phyloP scores from a whole-genome alignment of 164 flowering plant species.

The Macadamia integrifolia region DNA sequence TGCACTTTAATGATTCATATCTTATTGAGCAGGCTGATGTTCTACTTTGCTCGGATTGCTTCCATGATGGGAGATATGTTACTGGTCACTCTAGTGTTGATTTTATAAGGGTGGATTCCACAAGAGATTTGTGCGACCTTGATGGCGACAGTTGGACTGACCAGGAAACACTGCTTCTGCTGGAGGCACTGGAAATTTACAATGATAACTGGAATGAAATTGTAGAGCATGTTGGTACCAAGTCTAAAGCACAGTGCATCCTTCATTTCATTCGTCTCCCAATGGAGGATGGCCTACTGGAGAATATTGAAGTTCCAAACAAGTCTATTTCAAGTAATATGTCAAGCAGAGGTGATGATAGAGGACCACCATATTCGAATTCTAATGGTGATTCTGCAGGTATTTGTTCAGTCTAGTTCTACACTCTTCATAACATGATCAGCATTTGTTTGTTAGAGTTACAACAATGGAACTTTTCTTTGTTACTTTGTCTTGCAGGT shows the following conservation, averaged over 20 bases:
- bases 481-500: constrained; percentile 21
- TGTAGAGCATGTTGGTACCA: constrained; percentile 94
- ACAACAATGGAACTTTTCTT: background rate
- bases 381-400: constrained; percentile 56
- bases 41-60: constrained; percentile 73
- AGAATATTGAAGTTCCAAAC: constrained; percentile 70
- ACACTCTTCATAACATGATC: background rate
- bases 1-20: constrained; percentile 6
- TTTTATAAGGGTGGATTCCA: constrained; percentile 61
- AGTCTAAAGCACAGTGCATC: constrained; percentile 95
- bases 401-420: constrained; percentile 13
- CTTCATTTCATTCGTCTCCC: constrained; percentile 91
- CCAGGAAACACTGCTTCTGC: constrained; percentile 86
- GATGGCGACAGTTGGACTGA: constrained; percentile 92
- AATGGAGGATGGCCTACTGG: constrained; percentile 67
- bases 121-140: constrained; percentile 56
- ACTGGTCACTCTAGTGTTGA: constrained; percentile 89
- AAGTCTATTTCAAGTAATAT: constrained; percentile 24
- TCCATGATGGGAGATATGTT: constrained; percentile 79
- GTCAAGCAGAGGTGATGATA: constrained; percentile 28
- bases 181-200: constrained; percentile 80
- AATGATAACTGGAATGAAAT: constrained; percentile 91
- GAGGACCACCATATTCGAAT: constrained; percentile 30
- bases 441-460: no score
- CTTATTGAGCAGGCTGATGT: constrained; percentile 58